Evolutionary conservation across 148 eudicot species (phyloP).

Genomic region (Amaranthus hypochondriacus): DNA sequence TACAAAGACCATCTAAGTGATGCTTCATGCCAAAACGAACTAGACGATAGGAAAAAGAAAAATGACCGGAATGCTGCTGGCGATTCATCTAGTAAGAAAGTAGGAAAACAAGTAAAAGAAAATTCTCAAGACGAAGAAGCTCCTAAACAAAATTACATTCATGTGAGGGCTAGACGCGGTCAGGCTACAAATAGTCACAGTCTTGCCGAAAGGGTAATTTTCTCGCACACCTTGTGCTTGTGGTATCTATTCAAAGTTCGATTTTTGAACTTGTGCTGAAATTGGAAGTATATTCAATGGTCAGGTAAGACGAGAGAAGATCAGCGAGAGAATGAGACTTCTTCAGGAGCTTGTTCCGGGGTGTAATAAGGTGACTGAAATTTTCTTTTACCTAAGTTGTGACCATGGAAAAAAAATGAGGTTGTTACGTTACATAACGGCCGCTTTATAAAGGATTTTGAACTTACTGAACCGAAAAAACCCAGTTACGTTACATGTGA

Average conservation of each 20-base stretch:
- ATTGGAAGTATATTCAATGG: constrained; percentile 1
- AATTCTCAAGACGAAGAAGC: constrained; percentile 48
- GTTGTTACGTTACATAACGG: too few species aligned
- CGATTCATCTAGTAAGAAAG: constrained; percentile 45
- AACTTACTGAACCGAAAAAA: too few species aligned
- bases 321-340: constrained; percentile 91
- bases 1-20: constrained; percentile 48
- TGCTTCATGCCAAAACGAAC: constrained; percentile 47
- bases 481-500: too few species aligned
- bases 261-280: constrained; percentile 15
- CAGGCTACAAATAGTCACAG: constrained; percentile 98
- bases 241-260: background rate
- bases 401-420: too few species aligned
- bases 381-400: background rate
- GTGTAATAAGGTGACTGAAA: constrained; percentile 70
- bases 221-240: constrained; percentile 8
- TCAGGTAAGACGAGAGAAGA: constrained; percentile 90
- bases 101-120: constrained; percentile 60
- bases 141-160: constrained; percentile 70
- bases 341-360: constrained; percentile 99
- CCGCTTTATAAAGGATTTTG: too few species aligned
- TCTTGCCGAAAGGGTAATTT: constrained; percentile 87
- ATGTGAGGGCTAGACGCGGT: constrained; percentile 91
- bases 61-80: constrained; percentile 29
- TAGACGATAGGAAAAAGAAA: constrained; percentile 52